Conservation (phyloP, 2,329 filamentous ascomycete species). For the Claviceps sp. region DNA sequence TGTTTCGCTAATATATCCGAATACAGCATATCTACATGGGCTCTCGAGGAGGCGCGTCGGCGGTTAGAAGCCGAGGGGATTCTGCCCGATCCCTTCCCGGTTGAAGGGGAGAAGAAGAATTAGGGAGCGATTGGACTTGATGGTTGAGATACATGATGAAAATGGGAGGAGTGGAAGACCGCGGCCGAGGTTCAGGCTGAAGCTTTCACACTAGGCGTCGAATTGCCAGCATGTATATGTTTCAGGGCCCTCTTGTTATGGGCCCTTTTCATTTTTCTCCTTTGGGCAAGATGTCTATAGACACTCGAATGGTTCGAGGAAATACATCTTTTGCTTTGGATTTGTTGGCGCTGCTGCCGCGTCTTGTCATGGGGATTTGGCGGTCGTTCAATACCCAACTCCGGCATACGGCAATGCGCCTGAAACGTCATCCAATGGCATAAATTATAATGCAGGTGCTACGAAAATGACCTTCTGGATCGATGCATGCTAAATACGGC, state of each 20-base stretch:
- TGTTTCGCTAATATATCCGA: not conserved
- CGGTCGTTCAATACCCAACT: not conserved
- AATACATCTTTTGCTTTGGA: slow-evolving; percentile 13
- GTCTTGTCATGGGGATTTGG: not conserved
- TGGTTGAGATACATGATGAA: not conserved
- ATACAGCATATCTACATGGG: slow-evolving; percentile 93
- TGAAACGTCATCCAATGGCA: too few species aligned
- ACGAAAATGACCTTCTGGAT: not conserved
- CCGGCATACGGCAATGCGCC: not conserved
- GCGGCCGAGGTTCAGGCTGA: not conserved
- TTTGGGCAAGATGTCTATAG: slow-evolving; percentile 10
- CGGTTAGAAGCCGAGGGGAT: slow-evolving; percentile 94
- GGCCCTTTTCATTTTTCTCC: not conserved
- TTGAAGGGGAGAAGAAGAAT: slow-evolving; percentile 35
- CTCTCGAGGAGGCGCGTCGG: slow-evolving; percentile 88
- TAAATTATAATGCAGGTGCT: not conserved
- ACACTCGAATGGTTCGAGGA: slow-evolving; percentile 17
- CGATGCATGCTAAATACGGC: not conserved
- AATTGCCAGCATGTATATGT: slow-evolving; percentile 17
- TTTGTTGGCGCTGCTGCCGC: not conserved
- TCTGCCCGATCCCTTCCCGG: slow-evolving; percentile 52
- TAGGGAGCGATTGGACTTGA: slow-evolving; percentile 8
- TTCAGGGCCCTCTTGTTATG: slow-evolving; percentile 11
- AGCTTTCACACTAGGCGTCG: not conserved
- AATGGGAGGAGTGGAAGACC: slow-evolving; percentile 4